Evolutionary conservation across 2,329 filamentous ascomycete species (phyloP).

Genomic region (Nemania sp.): DNA sequence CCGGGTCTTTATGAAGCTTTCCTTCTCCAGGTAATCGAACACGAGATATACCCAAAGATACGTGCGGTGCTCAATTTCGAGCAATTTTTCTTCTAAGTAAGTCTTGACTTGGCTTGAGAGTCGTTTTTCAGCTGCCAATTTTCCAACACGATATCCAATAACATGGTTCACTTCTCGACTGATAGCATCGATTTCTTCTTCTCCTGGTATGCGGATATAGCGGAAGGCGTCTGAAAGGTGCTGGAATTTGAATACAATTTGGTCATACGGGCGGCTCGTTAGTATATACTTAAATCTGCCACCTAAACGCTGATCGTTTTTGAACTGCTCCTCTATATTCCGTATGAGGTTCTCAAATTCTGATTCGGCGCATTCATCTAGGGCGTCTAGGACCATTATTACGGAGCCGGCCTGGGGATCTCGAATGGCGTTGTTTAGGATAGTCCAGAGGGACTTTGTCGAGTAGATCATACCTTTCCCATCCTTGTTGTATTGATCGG

Average conservation of each 20-base stretch:
- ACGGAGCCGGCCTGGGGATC: constrained; percentile 28
- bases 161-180: constrained; percentile 31
- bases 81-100: constrained; percentile 21
- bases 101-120: constrained; percentile 4
- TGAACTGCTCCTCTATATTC: constrained; percentile 21
- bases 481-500: not conserved
- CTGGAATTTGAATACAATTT: constrained; percentile 22
- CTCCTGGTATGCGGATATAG: constrained; percentile 32
- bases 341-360: constrained; percentile 18
- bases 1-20: constrained; percentile 13
- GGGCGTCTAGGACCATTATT: constrained; percentile 34
- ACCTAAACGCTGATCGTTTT: not conserved
- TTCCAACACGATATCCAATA: constrained; percentile 26
- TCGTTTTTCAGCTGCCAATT: constrained; percentile 9
- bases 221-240: constrained; percentile 9
- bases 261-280: constrained; percentile 33
- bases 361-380: constrained; percentile 31
- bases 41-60: constrained; percentile 39
- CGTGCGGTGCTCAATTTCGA: constrained; percentile 28
- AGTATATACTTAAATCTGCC: constrained; percentile 29
- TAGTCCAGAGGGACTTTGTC: constrained; percentile 21
- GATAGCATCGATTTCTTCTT: constrained; percentile 31
- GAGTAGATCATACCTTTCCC: constrained; percentile 17
- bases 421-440: constrained; percentile 14
- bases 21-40: constrained; percentile 28